Percentiles rank a stretch among this genome's conserved stretches.
Conservation (phyloP, 805 yeast species). For the Candida pseudoglaebosa region DNA sequence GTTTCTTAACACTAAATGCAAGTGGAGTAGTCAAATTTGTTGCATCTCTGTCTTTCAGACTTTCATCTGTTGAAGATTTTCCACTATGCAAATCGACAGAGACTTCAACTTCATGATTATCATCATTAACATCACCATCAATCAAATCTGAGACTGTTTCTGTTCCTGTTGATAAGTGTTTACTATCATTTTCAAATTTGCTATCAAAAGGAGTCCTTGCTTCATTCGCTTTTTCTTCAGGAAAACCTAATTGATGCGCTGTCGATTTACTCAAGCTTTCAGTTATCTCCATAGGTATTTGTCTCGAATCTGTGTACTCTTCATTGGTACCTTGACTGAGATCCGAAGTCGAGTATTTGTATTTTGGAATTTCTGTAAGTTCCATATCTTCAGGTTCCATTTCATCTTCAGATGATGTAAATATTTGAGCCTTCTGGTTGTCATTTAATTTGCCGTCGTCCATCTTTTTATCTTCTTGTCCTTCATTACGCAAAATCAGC, state of each 20-base stretch:
- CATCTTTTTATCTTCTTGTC: not conserved
- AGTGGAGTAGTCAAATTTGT: too few species aligned
- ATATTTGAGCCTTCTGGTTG: not conserved
- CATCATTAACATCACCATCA: not conserved
- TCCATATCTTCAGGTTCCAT: conserved; percentile 18
- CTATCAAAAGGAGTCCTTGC: conserved; percentile 2
- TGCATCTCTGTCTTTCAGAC: too few species aligned
- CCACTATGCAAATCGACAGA: too few species aligned
- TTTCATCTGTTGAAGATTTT: too few species aligned
- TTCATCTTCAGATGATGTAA: conserved; percentile 1
- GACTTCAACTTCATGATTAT: too few species aligned
- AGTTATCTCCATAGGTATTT: conserved; percentile 8
- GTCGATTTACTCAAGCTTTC: conserved; percentile 2
- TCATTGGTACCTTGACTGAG: not conserved
- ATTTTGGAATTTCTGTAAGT: conserved; percentile 13
- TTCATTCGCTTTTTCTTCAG: conserved; percentile 1
- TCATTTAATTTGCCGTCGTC: too few species aligned
- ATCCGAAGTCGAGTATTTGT: not conserved
- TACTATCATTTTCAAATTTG: too few species aligned
- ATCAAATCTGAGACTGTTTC: not conserved
- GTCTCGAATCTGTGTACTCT: not conserved
- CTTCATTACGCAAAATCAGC: not conserved
- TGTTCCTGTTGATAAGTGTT: not conserved
- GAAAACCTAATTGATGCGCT: not conserved
- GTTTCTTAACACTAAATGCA: too few species aligned